Base-by-base conservation (phyloP, 148 eudicot genomes). In the Heliamphora exappendiculata region DNA sequence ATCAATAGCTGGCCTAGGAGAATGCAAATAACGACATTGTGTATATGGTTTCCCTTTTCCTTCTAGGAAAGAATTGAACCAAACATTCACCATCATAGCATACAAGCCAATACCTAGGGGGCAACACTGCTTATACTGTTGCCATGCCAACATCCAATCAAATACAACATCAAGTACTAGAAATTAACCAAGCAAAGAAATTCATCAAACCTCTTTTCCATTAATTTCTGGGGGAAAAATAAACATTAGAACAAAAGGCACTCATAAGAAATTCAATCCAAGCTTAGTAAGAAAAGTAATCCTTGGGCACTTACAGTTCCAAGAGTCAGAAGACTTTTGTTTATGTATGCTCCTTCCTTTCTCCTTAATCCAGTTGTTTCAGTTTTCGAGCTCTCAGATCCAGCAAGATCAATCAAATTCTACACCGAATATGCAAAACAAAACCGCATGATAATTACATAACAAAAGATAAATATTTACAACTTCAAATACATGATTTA, bases 351-450 rank as follows among this genome's bases (percentile, higher is more conserved):
- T 86, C 99, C 99, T 83, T 95, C 99, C 84, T 95, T 95, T 86
- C 99, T 91, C 82, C 99, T 83, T 78, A 95, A 73, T 65, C 99
- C 99, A 54, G 94, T 93, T 33, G 99, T 95, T 86, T 95, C 99
- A 64, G 99, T 95, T 89, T 95, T 95, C 79, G 99, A 93, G 88
- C 98, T 95, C 82, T 95, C 99, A 26, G 99, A 95, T 84, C 99
- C 99, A 78, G 99, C 99, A 70, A 95, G 82, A 84, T 95, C 99
- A 78, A 95, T 95, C 79, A 95, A 82, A 82, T 95, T 95, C 99
- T 95, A 76, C 34, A 66, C 59, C 26, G n/a, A 42, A 74, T 28
- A 73, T 37, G 24, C n/a, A 26, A 69, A 65, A 73, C 10, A 68
- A 72, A 63, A 54, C n/a, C 72, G 19, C 73, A 26, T 62, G 57